These are phyloP conservation scores for Dendrocalamus latiflorus DNA, from an alignment of 202 grass and related monocot species.

Conservation along the genomic window DNA sequence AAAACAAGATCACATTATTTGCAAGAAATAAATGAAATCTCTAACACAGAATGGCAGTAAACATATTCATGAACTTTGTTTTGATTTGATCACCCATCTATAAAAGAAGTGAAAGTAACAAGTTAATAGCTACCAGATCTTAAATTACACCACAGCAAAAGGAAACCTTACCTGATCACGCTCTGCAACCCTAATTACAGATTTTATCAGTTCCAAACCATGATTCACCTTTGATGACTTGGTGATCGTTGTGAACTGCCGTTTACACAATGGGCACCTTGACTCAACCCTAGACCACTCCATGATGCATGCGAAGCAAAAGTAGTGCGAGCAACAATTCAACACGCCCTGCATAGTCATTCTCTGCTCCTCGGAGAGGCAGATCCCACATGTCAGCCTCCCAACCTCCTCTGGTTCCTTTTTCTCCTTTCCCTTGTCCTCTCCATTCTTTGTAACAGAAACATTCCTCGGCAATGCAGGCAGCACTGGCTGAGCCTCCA, in stretches of 20 bases:
- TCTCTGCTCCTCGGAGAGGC: conserved; percentile 76
- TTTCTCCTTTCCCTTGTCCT: conserved; percentile 75
- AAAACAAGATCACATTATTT: neutral
- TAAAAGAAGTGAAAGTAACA: neutral
- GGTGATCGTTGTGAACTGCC: conserved; percentile 77
- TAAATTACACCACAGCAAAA: neutral
- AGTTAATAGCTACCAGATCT: conserved; percentile 6
- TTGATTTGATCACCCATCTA: neutral
- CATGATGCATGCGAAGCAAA: conserved; percentile 87
- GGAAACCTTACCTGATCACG: conserved; percentile 75
- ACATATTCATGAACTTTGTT: neutral
- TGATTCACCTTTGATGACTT: conserved; percentile 71
- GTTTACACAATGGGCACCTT: conserved; percentile 86
- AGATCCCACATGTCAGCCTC: conserved; percentile 70
- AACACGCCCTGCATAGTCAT: conserved; percentile 60
- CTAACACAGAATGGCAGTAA: conserved; percentile 18
- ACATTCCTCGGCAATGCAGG: conserved; percentile 22
- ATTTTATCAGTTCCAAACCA: conserved; percentile 43
- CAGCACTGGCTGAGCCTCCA: neutral
- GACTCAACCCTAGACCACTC: conserved; percentile 96
- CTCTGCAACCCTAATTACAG: conserved; percentile 74
- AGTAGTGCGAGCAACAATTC: conserved; percentile 89
- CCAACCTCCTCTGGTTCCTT: conserved; percentile 46
- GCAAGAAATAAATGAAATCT: neutral
- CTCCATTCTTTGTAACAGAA: conserved; percentile 33